Percentiles rank a stretch among this genome's conserved stretches.
phyloP scores from a whole-genome alignment of 1,284 basidiomycete genomes.

The Malassezia psittaci region DNA sequence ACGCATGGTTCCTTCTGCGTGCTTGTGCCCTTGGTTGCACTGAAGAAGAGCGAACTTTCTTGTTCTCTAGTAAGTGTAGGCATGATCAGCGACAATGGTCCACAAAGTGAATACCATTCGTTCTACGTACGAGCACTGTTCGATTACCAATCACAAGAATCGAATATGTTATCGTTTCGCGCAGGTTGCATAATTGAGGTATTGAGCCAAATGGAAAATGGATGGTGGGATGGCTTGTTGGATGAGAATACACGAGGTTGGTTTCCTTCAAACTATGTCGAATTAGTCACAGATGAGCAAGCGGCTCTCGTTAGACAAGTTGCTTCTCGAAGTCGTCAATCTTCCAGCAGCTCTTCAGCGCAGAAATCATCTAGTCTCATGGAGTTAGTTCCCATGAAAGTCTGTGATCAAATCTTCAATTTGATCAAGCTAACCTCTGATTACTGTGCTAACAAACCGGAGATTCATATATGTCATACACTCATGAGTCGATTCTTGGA shows the following conservation, averaged over 20 bases:
- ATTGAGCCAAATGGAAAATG: slow-evolving; percentile 75
- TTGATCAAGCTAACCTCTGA: background rate
- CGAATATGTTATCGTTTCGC: slow-evolving; percentile 75
- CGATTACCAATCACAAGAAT: slow-evolving; percentile 66
- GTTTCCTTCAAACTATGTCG: slow-evolving; percentile 95
- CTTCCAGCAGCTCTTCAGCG: no score
- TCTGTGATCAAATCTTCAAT: slow-evolving; percentile 10
- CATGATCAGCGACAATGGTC: background rate
- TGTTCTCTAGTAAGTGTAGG: background rate
- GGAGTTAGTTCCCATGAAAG: background rate
- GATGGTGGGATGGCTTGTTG: slow-evolving; percentile 97
- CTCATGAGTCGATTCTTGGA: background rate
- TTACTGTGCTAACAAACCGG: background rate
- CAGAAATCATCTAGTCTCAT: no score
- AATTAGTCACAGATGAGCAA: slow-evolving; percentile 66
- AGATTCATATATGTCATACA: background rate
- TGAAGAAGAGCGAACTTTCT: background rate
- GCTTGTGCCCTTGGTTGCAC: background rate
- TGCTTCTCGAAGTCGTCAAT: no score
- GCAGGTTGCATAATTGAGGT: slow-evolving; percentile 88
- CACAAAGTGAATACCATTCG: slow-evolving; percentile 13
- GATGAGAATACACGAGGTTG: slow-evolving; percentile 62
- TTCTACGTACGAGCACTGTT: slow-evolving; percentile 87
- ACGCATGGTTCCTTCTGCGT: background rate
- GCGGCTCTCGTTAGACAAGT: slow-evolving; percentile 8